Evolutionary conservation across 1,284 basidiomycete species (phyloP), one percentile per base, ranked within the genome.

Genomic region (Malassezia brasiliensis): DNA sequence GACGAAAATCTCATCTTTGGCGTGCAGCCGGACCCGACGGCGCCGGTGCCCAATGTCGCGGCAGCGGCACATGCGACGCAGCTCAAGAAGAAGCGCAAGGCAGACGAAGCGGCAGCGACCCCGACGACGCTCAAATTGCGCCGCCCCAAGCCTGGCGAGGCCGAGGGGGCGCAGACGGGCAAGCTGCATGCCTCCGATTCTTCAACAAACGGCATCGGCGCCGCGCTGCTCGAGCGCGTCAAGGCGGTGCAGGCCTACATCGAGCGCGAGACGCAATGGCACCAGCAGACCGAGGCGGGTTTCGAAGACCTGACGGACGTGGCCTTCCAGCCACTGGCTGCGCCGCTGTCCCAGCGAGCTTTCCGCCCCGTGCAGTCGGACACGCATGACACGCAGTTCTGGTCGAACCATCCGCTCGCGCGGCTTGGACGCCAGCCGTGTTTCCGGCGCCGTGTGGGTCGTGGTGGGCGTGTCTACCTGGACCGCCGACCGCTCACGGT

Each of bases 131-230:
- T 67, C 50, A 64, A 65, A 44, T 40, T 66, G 40, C 64, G 64
- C 0, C 61, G 63, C 25, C 64, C 64, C 51, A 67, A 66, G 52
- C 52, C 56, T 3, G 58, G 56, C 47, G 61, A 64, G 12, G 50
- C 49, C 12, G 50, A 58, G 31, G 31, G 62, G 3, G 56, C 53
- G 0, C 52, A 47, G 1, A 44, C 64, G 1, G 47, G 59, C 11
- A 60, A 63, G 30, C 30, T 17, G 40, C 12, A 14, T 17, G 5
- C 40, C 3, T 15, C 22, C 19, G 53, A 54, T 4, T 56, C 53
- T 7, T 19, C 48, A 19, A 84, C 86, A 66, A 87, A 10, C 81
- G 87, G 79, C 86, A 89, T 68, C 49, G 67, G 68, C 14, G 60
- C 67, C 9, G 68, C 63, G 14, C 67, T 74, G 32, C 52, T 70